Percentiles rank a stretch among this genome's conserved stretches.
Evolutionary conservation across 2,329 filamentous ascomycete genomes (phyloP).

Genomic region (Canariomyces notabilis): DNA sequence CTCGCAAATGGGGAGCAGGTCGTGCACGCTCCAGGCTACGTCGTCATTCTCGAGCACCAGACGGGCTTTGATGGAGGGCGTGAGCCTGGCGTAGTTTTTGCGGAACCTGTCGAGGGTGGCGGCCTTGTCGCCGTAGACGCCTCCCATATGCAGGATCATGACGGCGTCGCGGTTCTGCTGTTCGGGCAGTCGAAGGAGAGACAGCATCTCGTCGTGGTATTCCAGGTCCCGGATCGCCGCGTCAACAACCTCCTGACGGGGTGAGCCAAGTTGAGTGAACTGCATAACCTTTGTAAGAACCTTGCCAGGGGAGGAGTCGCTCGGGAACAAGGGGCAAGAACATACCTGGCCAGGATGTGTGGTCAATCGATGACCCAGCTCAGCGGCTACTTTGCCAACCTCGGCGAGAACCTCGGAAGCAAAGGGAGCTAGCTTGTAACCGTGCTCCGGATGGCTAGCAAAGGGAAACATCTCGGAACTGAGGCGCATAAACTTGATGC

Average conservation of each 20-base stretch:
- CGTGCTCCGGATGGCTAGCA: slow-evolving; percentile 80
- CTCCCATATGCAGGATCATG: slow-evolving; percentile 93
- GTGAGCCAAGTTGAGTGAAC: slow-evolving; percentile 88
- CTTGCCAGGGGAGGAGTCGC: not conserved
- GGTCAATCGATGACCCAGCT: slow-evolving; percentile 78
- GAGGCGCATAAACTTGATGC: slow-evolving; percentile 86
- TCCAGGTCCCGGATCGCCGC: slow-evolving; percentile 76
- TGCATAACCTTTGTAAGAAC: slow-evolving; percentile 30
- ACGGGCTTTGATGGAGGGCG: slow-evolving; percentile 67
- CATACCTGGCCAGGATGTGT: slow-evolving; percentile 76
- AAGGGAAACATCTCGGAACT: slow-evolving; percentile 98
- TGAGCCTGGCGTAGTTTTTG: slow-evolving; percentile 63
- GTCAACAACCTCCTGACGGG: slow-evolving; percentile 68
- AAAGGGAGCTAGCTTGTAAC: slow-evolving; percentile 79
- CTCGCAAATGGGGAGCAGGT: slow-evolving; percentile 83
- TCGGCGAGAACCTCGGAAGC: slow-evolving; percentile 72
- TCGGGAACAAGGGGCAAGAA: not conserved
- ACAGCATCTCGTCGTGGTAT: slow-evolving; percentile 83
- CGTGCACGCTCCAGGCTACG: slow-evolving; percentile 86
- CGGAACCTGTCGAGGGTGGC: slow-evolving; percentile 75
- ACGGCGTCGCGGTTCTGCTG: slow-evolving; percentile 81
- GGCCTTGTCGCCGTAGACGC: slow-evolving; percentile 79
- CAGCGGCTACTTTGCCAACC: slow-evolving; percentile 68
- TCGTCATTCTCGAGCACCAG: slow-evolving; percentile 94
- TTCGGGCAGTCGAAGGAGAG: slow-evolving; percentile 67